These are phyloP conservation scores for Crucibulum laeve DNA, from an alignment of 768 basidiomycete species.

Conservation along the genomic window DNA sequence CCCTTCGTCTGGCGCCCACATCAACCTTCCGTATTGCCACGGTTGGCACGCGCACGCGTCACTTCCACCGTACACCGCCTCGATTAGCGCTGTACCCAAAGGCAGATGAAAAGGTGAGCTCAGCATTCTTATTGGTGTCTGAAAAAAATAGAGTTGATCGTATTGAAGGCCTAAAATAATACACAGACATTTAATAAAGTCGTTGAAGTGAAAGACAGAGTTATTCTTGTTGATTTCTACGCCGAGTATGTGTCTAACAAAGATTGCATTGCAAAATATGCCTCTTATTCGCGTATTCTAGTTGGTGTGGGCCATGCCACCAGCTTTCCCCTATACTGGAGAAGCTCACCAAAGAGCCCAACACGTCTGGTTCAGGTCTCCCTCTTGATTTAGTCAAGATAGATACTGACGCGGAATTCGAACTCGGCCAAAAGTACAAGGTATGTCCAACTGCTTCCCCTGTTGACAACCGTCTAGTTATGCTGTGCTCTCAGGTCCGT, in stretches of 20 bases:
- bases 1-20: too few species aligned
- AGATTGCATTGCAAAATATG: not conserved
- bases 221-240: conserved; percentile 76
- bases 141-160: conserved; percentile 4
- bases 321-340: conserved; percentile 67
- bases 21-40: too few species aligned
- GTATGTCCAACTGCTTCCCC: conserved; percentile 25
- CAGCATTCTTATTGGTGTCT: not conserved
- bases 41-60: too few species aligned
- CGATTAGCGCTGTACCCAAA: too few species aligned
- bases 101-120: not conserved
- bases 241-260: conserved; percentile 53
- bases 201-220: conserved; percentile 35
- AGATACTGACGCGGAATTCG: conserved; percentile 47
- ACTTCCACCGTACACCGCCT: too few species aligned
- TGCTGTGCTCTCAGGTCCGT: conserved; percentile 42
- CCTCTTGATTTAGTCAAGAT: conserved; percentile 72
- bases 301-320: conserved; percentile 81
- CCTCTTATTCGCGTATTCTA: conserved; percentile 18
- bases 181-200: conserved; percentile 35
- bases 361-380: conserved; percentile 46
- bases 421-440: conserved; percentile 46
- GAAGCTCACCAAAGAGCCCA: conserved; percentile 43
- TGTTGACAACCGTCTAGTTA: not conserved
- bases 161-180: conserved; percentile 7